phyloP scores from a whole-genome alignment of 2,329 filamentous ascomycete species.

The Leptographium radiaticola region DNA sequence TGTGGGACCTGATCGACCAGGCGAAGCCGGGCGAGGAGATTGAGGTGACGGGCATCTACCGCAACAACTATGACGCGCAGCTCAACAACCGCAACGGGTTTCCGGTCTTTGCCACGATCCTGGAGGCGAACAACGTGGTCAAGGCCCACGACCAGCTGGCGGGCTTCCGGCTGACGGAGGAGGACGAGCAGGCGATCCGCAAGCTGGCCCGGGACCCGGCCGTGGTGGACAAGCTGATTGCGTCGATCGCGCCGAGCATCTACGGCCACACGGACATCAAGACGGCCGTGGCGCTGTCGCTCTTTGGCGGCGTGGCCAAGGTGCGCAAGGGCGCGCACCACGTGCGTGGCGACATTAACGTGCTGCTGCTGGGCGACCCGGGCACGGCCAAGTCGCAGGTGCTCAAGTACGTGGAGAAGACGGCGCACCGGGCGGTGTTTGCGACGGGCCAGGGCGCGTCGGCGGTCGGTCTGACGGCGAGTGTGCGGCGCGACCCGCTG shows the following conservation, averaged over 20 bases:
- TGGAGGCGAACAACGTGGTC: conserved; percentile 94
- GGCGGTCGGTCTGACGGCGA: conserved; percentile 93
- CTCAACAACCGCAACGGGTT: conserved; percentile 98
- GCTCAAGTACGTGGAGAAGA: conserved; percentile 95
- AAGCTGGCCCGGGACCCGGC: conserved; percentile 77
- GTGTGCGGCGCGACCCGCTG: conserved; percentile 85
- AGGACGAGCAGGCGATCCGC: conserved; percentile 86
- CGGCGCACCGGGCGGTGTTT: conserved; percentile 90
- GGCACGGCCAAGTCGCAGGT: conserved; percentile 97
- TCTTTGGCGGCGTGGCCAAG: conserved; percentile 93
- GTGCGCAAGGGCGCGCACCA: conserved; percentile 76
- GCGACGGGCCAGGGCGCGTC: conserved; percentile 95
- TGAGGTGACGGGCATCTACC: conserved; percentile 91
- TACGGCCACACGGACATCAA: conserved; percentile 97
- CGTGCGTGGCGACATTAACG: conserved; percentile 95
- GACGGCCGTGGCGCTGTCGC: conserved; percentile 83
- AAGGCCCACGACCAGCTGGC: conserved; percentile 96
- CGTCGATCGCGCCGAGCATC: conserved; percentile 91
- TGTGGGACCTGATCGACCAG: conserved; percentile 93
- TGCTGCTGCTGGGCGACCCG: conserved; percentile 87
- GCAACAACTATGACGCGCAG: conserved; percentile 95
- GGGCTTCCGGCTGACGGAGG: conserved; percentile 87
- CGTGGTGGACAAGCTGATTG: conserved; percentile 84
- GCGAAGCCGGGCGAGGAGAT: conserved; percentile 97
- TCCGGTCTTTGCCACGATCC: conserved; percentile 92